phyloP scores from a whole-genome alignment of 1,284 basidiomycete species.

The Lignosus rhinocerotis region DNA sequence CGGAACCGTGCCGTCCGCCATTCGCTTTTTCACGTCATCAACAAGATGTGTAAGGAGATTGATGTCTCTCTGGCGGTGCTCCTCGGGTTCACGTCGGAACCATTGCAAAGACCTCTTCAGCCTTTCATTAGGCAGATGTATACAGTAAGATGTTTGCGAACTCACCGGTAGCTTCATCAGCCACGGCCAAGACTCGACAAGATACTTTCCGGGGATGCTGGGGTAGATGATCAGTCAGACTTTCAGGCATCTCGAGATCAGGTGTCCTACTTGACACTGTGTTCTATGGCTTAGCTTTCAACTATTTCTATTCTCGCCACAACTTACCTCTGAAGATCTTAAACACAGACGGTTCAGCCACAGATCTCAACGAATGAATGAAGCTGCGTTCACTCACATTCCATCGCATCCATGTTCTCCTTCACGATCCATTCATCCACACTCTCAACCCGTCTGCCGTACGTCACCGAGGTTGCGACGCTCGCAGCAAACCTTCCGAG shows the following conservation, averaged over 20 bases:
- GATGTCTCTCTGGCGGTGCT: slow-evolving; percentile 42
- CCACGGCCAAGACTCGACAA: slow-evolving; percentile 53
- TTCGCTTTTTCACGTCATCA: slow-evolving; percentile 46
- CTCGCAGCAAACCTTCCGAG: slow-evolving; percentile 45
- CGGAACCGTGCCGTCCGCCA: slow-evolving; percentile 41
- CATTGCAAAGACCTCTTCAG: slow-evolving; percentile 41
- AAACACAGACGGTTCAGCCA: too few relatives aligned
- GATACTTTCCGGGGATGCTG: slow-evolving; percentile 54
- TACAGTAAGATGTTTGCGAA: neutral
- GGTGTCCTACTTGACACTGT: slow-evolving; percentile 37
- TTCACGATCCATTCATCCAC: slow-evolving; percentile 48
- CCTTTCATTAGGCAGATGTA: neutral
- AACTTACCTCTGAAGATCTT: neutral
- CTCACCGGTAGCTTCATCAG: slow-evolving; percentile 46
- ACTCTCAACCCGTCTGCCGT: slow-evolving; percentile 46
- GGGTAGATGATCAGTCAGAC: neutral
- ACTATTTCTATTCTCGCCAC: neutral
- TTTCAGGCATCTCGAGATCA: neutral
- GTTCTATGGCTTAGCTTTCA: neutral
- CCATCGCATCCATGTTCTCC: slow-evolving; percentile 45
- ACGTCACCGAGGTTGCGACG: slow-evolving; percentile 47
- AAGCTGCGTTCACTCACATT: slow-evolving; percentile 36
- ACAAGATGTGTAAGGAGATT: slow-evolving; percentile 44
- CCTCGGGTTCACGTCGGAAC: slow-evolving; percentile 45
- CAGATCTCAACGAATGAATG: neutral